Evolutionary conservation across 192 early-diverging fungal genomes (phyloP).

Genomic region (Coemansia aciculifera): DNA sequence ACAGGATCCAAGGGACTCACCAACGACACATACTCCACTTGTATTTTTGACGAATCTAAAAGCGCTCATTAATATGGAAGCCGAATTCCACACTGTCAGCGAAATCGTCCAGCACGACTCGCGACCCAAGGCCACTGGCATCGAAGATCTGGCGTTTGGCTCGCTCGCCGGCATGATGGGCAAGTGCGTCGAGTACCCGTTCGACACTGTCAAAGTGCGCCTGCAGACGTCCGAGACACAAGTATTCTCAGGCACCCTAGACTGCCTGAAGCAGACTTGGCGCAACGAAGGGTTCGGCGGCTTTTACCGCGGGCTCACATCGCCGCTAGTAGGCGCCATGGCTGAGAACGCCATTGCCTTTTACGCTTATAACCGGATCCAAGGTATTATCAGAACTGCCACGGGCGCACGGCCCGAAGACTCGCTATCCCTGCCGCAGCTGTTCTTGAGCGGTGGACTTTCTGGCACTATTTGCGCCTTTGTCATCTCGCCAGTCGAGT

Average conservation of each 20-base stretch:
- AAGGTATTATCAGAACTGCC: slow-evolving; percentile 61
- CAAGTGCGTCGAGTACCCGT: slow-evolving; percentile 94
- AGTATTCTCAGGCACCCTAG: slow-evolving; percentile 74
- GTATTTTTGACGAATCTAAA: background rate
- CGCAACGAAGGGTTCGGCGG: slow-evolving; percentile 77
- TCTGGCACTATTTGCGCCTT: slow-evolving; percentile 86
- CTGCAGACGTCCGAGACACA: slow-evolving; percentile 72
- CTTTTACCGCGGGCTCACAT: slow-evolving; percentile 89
- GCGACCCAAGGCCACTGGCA: slow-evolving; percentile 23
- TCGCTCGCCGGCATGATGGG: slow-evolving; percentile 82
- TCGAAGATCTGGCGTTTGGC: slow-evolving; percentile 46
- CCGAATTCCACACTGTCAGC: slow-evolving; percentile 36
- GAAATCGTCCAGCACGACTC: slow-evolving; percentile 17
- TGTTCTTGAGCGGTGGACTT: slow-evolving; percentile 78
- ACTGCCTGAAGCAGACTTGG: slow-evolving; percentile 78
- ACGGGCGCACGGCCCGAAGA: slow-evolving; percentile 16
- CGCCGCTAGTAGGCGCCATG: slow-evolving; percentile 92
- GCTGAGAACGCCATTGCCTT: slow-evolving; percentile 92
- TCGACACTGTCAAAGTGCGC: slow-evolving; percentile 93
- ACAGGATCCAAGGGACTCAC: background rate
- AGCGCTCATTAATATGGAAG: slow-evolving; percentile 25
- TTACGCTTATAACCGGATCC: slow-evolving; percentile 82
- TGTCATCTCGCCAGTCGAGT: slow-evolving; percentile 91
- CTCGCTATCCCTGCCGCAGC: slow-evolving; percentile 64
- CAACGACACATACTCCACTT: background rate